Conservation (phyloP, 2,329 filamentous ascomycete species). For the Diaporthe amygdali region DNA sequence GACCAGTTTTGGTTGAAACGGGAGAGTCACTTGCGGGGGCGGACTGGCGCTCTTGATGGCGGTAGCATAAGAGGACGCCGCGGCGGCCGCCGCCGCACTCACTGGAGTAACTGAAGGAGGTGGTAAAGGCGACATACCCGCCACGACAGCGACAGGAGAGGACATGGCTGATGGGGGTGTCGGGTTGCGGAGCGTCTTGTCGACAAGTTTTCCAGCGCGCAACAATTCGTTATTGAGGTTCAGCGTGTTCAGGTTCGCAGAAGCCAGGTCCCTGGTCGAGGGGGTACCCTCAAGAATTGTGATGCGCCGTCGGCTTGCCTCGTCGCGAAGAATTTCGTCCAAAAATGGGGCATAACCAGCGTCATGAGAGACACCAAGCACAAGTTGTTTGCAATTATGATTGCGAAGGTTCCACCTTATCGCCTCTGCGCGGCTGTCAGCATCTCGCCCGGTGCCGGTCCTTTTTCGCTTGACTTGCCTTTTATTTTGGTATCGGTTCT, state of each 20-base stretch:
- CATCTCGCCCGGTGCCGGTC: not conserved
- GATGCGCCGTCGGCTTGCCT: conserved; percentile 48
- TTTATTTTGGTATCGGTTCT: conserved; percentile 65
- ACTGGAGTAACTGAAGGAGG: conserved; percentile 33
- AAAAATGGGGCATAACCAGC: conserved; percentile 65
- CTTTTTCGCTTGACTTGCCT: conserved; percentile 45
- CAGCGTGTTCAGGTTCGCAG: conserved; percentile 51
- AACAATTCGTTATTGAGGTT: conserved; percentile 55
- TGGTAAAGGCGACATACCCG: conserved; percentile 25
- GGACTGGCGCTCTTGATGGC: conserved; percentile 47
- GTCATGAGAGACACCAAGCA: conserved; percentile 68
- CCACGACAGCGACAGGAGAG: conserved; percentile 17
- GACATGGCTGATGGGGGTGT: conserved; percentile 8
- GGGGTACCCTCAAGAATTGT: conserved; percentile 60
- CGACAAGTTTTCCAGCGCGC: conserved; percentile 56
- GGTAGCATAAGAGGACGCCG: conserved; percentile 45
- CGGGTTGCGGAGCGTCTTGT: conserved; percentile 36
- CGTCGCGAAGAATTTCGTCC: conserved; percentile 56
- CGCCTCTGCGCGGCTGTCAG: conserved; percentile 44
- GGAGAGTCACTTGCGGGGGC: conserved; percentile 49
- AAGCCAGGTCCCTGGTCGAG: conserved; percentile 53
- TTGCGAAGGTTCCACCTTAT: conserved; percentile 64
- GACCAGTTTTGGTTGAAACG: conserved; percentile 36
- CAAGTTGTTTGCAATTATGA: conserved; percentile 64
- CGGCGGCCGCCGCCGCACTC: conserved; percentile 12